A percentile compares a stretch with the other conserved stretches of the same genome.
Conservation (phyloP, 441 rosid species). For the Pelargonium fulgidum region DNA sequence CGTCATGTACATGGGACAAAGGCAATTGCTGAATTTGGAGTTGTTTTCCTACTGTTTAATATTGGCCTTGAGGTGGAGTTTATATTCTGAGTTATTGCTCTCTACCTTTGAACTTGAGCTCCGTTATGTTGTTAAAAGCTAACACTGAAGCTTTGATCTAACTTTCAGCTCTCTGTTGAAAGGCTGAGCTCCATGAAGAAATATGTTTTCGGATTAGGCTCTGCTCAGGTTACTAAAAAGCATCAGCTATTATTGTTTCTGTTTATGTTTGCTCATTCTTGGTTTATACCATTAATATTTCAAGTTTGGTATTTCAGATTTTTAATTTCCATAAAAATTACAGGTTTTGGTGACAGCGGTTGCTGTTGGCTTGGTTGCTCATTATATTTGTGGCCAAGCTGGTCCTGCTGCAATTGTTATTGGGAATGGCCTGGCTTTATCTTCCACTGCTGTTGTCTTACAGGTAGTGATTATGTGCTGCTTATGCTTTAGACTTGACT, state of each 20-base stretch:
- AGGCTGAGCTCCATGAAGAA: conserved; percentile 99
- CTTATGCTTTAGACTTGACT: conserved; percentile 18
- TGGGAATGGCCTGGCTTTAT: conserved; percentile 94
- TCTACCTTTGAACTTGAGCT: conserved; percentile 22
- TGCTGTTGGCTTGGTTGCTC: conserved; percentile 71
- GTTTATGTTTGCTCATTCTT: conserved; percentile 12
- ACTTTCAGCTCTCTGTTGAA: conserved; percentile 84
- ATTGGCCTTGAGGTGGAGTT: conserved; percentile 93
- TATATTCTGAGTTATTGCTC: conserved; percentile 16
- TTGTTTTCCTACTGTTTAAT: conserved; percentile 91
- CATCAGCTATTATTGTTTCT: conserved; percentile 11
- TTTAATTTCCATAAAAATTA: conserved; percentile 24
- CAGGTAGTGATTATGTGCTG: conserved; percentile 46
- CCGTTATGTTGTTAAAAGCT: conserved; percentile 20
- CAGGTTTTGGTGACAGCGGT: conserved; percentile 95
- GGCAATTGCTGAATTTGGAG: conserved; percentile 98
- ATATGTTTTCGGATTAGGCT: conserved; percentile 93
- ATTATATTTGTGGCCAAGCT: conserved; percentile 66
- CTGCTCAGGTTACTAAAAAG: conserved; percentile 69
- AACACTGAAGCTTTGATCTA: conserved; percentile 25
- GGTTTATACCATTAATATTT: conserved; percentile 8
- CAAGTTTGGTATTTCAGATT: conserved; percentile 18
- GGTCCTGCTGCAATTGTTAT: conserved; percentile 95
- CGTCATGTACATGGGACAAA: conserved; percentile 95
- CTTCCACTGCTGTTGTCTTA: conserved; percentile 97